These are phyloP conservation scores for Mycena crocata DNA, from an alignment of 768 basidiomycete species.

Conservation along the genomic window DNA sequence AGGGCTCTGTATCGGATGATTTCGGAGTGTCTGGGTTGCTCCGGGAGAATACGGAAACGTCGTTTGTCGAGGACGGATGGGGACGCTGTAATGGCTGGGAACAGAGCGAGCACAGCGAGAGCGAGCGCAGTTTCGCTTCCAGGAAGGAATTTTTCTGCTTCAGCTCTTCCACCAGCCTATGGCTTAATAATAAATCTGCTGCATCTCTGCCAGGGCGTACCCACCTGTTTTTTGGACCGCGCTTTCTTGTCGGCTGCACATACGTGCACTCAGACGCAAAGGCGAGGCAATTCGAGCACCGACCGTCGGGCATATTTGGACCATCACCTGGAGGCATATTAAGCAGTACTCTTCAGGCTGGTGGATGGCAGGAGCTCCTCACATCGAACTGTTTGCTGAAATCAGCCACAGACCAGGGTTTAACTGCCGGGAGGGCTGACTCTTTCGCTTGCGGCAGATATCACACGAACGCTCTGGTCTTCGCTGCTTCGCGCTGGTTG, in stretches of 20 bases:
- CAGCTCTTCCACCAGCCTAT: constrained; percentile 57
- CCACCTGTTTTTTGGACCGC: constrained; percentile 23
- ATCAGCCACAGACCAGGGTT: neutral
- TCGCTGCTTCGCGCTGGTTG: neutral
- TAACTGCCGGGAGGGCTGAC: neutral
- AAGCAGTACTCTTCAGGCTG: neutral
- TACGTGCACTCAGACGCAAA: constrained; percentile 26
- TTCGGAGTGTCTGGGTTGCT: neutral
- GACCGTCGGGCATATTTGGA: neutral
- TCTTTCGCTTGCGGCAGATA: constrained; percentile 12
- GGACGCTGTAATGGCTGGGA: constrained; percentile 15
- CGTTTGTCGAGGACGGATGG: neutral
- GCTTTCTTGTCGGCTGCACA: constrained; percentile 8
- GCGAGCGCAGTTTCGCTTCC: constrained; percentile 49
- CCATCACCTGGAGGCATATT: constrained; percentile 17
- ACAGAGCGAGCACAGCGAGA: constrained; percentile 29
- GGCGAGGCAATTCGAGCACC: constrained; percentile 23
- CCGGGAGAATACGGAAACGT: constrained; percentile 18
- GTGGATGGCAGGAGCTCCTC: neutral
- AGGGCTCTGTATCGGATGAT: neutral
- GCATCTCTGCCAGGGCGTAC: neutral
- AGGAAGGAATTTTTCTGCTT: constrained; percentile 58
- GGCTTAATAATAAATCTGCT: neutral
- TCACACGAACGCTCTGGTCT: constrained; percentile 11
- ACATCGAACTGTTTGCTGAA: constrained; percentile 26